Conservation (phyloP, 306 rosid species). For the Vachellia collinsii region DNA sequence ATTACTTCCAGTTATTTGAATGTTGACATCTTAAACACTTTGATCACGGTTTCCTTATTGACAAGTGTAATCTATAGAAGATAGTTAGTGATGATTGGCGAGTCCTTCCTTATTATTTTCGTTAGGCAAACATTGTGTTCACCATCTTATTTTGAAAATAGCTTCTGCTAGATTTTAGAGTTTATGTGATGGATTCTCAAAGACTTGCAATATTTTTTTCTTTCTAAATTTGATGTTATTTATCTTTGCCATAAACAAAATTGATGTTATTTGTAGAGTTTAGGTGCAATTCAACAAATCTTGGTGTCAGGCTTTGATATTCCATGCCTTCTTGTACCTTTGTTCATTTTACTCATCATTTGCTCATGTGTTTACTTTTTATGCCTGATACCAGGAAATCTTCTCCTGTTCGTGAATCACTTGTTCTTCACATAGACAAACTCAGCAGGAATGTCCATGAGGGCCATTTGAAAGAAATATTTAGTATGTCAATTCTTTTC, state of each 20-base stretch:
- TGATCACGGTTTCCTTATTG: not conserved
- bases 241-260: not conserved
- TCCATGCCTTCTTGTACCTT: not conserved
- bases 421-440: conserved; percentile 81
- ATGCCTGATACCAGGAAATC: conserved; percentile 65
- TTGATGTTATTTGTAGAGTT: not conserved
- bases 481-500: conserved; percentile 59
- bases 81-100: not conserved
- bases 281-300: conserved; percentile 10
- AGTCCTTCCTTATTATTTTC: not conserved
- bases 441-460: conserved; percentile 97
- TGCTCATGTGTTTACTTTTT: conserved; percentile 15
- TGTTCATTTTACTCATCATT: conserved; percentile 7
- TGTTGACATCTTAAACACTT: not conserved
- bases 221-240: conserved; percentile 8
- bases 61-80: not conserved
- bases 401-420: conserved; percentile 85
- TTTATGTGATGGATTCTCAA: conserved; percentile 20
- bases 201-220: conserved; percentile 5
- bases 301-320: not conserved
- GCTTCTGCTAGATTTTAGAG: conserved; percentile 11
- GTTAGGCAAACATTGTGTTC: not conserved
- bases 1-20: conserved; percentile 13
- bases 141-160: not conserved
- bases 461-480: conserved; percentile 92